Percentiles rank a stretch among this genome's conserved stretches.
These are phyloP conservation scores for Cajanus cajan DNA, from an alignment of 306 rosid genomes.

Conservation along the genomic window DNA sequence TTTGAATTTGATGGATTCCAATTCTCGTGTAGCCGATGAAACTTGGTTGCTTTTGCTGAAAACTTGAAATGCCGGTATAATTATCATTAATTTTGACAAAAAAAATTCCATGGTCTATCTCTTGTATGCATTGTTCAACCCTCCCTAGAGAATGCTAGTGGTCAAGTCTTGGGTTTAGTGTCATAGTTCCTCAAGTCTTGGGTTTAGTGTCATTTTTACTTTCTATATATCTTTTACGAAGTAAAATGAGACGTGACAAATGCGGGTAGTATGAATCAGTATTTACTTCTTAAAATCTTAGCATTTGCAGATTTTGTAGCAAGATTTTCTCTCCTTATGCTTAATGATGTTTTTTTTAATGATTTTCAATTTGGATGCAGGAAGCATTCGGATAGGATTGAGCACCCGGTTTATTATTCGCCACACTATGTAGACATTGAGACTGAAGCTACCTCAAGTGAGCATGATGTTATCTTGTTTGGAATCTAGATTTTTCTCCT, in stretches of 20 bases:
- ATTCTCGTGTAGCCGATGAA: background rate
- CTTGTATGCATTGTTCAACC: background rate
- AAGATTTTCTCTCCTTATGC: background rate
- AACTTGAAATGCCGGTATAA: background rate
- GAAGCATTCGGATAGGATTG: constrained; percentile 56
- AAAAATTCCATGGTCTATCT: background rate
- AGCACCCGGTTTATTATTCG: constrained; percentile 38
- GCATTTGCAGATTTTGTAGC: background rate
- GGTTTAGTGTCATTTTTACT: too few species aligned
- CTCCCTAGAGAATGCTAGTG: background rate
- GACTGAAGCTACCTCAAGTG: constrained; percentile 56
- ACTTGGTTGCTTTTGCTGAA: background rate
- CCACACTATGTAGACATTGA: constrained; percentile 43
- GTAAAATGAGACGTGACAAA: background rate
- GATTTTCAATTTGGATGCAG: constrained; percentile 38
- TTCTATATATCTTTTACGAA: too few species aligned
- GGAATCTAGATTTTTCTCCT: background rate
- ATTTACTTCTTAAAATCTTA: background rate
- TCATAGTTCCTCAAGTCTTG: background rate
- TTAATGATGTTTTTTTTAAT: background rate
- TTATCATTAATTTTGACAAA: background rate
- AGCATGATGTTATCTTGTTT: constrained; percentile 38
- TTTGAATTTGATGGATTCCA: background rate
- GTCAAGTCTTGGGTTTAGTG: background rate
- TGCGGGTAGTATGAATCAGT: background rate